Evolutionary conservation across 176 grass and related monocot genomes (phyloP), one percentile per base, ranked within the genome.

Genomic region (Eleusine indica): DNA sequence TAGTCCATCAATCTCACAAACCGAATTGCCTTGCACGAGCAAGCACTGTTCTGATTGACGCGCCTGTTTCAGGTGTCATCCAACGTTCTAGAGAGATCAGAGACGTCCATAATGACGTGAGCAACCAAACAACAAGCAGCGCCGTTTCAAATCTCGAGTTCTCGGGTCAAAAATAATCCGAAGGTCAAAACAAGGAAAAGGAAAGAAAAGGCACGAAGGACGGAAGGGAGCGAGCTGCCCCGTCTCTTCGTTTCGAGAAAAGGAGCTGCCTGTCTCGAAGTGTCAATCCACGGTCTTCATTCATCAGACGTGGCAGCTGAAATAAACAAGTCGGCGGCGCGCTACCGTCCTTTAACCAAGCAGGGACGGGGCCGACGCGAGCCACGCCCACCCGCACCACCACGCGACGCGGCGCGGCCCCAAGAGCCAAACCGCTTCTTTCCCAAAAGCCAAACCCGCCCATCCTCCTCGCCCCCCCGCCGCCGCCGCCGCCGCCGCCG

Each of bases 371-470:
- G 28, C 60, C 11, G 25, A 47, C 48, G 48, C 48, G 43, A 46
- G 43, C 57, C 42, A 5, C 41, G 37, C 30, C 73, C 73, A 75
- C 73, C 72, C 52, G 30, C 73, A 75, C 51, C 73, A 21, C 0
- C 64, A 30, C 21, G 54, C 54, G 54, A 60, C 56, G 11, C 64
- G 17, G 13, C 85, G 22, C 62, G n/a, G 7, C 14, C 41, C 32
- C 53, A 85, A 37, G 64, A 89, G 78, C 71, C 83, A 32, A 82
- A 72, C 66, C 28, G 71, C 65, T 64, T 39, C 64, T 71, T 79
- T 47, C 64, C 74, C 86, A 56, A 44, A 78, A 80, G 32, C 78
- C 88, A 30, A 67, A 89, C 76, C 70, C 28, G 9, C 71, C 79
- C 65, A 10, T 22, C 68, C 37, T 39, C 57, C 28, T 12, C 78